Conservation (phyloP, 495 filamentous ascomycete genomes). For the Penicillium macrosclerotiorum region DNA sequence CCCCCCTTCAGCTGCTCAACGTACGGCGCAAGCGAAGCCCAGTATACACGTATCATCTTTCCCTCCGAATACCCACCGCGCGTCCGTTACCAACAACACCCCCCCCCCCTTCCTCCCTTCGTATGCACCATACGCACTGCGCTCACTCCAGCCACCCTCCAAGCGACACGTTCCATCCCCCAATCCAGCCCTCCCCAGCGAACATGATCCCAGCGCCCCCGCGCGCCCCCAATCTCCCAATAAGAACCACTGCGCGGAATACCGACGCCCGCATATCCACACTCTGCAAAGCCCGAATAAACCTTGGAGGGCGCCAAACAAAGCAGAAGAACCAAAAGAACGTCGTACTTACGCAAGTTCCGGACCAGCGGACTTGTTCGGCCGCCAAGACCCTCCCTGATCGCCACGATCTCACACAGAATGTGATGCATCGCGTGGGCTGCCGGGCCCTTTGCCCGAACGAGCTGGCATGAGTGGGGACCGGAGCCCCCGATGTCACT, state of each 20-base stretch:
- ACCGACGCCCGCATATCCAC: too few species aligned
- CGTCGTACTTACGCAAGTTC: too few species aligned
- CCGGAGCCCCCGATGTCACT: not conserved
- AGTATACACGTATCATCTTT: not conserved
- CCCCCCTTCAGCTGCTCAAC: too few species aligned
- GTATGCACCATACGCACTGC: not conserved
- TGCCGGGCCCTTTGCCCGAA: not conserved
- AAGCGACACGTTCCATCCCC: too few species aligned
- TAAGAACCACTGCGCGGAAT: not conserved
- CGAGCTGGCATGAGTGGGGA: slow-evolving; percentile 2
- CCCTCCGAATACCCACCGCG: too few species aligned
- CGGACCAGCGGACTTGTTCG: not conserved
- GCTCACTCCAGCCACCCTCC: too few species aligned
- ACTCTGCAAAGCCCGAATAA: too few species aligned
- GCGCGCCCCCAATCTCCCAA: not conserved
- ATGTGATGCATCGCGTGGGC: slow-evolving; percentile 15
- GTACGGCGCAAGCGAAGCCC: not conserved
- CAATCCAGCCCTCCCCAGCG: too few species aligned
- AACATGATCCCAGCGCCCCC: not conserved
- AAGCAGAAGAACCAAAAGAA: too few species aligned
- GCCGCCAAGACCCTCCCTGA: not conserved
- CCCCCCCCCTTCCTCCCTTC: not conserved
- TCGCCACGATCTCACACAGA: not conserved
- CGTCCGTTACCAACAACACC: too few species aligned
- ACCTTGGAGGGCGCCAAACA: too few species aligned